Percentiles rank a stretch among this genome's conserved stretches.
phyloP scores from a whole-genome alignment of 768 basidiomycete species.

The Infundibulicybe gibba region DNA sequence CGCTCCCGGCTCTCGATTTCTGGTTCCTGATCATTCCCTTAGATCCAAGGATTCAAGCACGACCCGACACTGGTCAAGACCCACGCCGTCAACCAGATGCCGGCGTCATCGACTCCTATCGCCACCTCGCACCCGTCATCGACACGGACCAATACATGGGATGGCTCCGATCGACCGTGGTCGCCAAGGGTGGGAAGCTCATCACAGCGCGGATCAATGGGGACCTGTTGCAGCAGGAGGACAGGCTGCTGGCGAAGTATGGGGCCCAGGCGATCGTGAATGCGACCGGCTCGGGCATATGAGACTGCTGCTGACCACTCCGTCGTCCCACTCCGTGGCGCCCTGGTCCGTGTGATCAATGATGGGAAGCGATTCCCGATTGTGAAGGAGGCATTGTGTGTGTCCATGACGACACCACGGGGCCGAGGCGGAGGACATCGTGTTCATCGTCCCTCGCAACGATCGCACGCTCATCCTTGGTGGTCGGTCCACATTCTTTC shows the following conservation, averaged over 20 bases:
- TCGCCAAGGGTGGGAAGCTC: constrained; percentile 22
- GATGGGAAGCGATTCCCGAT: constrained; percentile 30
- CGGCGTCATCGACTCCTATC: constrained; percentile 31
- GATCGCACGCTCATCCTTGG: too few relatives aligned
- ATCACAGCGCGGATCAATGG: constrained; percentile 25
- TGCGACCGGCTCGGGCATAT: constrained; percentile 28
- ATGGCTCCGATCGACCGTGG: constrained; percentile 22
- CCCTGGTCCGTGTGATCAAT: constrained; percentile 30
- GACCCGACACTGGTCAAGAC: constrained; percentile 16
- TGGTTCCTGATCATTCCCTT: not conserved
- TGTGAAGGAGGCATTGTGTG: constrained; percentile 25
- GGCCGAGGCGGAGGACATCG: too few relatives aligned
- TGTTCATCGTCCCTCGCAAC: too few relatives aligned
- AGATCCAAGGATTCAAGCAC: constrained; percentile 21
- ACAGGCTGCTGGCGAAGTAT: constrained; percentile 19
- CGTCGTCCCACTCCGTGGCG: constrained; percentile 33
- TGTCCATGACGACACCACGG: constrained; percentile 30
- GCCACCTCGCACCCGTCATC: constrained; percentile 27
- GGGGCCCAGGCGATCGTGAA: constrained; percentile 28
- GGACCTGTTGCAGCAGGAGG: constrained; percentile 23
- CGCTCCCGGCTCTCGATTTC: not conserved
- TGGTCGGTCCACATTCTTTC: too few relatives aligned
- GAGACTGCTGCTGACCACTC: constrained; percentile 28
- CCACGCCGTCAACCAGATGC: constrained; percentile 22
- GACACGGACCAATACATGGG: constrained; percentile 32